These are phyloP conservation scores for Jacaranda copaia DNA, from an alignment of 257 asterid species.

Conservation along the genomic window DNA sequence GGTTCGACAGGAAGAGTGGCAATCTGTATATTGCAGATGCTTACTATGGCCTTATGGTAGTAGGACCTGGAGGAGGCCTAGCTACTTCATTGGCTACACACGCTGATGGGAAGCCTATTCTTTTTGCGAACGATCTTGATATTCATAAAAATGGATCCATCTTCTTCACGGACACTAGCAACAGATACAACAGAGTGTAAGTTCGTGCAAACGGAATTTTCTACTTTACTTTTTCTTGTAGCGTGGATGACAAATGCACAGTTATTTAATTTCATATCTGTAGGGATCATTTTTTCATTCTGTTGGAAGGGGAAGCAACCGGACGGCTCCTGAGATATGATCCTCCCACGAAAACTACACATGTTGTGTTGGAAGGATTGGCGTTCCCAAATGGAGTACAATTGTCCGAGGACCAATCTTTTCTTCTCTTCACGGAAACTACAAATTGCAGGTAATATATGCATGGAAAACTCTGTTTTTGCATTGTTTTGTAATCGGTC, in stretches of 20 bases:
- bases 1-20: constrained; percentile 73
- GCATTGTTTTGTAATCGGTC: too few relatives aligned
- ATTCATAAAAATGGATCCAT: constrained; percentile 83
- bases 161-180: constrained; percentile 95
- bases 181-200: constrained; percentile 75
- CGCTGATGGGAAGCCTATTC: constrained; percentile 68
- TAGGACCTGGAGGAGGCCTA: constrained; percentile 81
- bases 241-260: too few relatives aligned
- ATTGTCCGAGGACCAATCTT: constrained; percentile 78
- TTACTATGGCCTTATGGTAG: constrained; percentile 76
- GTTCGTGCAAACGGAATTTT: constrained; percentile 25
- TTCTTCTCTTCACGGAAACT: constrained; percentile 82
- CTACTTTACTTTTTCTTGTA: background rate
- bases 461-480: too few relatives aligned
- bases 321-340: constrained; percentile 86
- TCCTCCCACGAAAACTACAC: constrained; percentile 67
- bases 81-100: constrained; percentile 74
- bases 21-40: constrained; percentile 88
- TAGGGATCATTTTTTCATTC: constrained; percentile 79
- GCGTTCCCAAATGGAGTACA: constrained; percentile 95
- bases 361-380: constrained; percentile 73
- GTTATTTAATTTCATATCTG: background rate
- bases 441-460: constrained; percentile 79
- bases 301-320: constrained; percentile 91
- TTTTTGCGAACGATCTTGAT: constrained; percentile 94